Percentiles rank a stretch among this genome's conserved stretches.
phyloP scores from a whole-genome alignment of 2,329 filamentous ascomycete genomes.

The Fonsecaea monophora region DNA sequence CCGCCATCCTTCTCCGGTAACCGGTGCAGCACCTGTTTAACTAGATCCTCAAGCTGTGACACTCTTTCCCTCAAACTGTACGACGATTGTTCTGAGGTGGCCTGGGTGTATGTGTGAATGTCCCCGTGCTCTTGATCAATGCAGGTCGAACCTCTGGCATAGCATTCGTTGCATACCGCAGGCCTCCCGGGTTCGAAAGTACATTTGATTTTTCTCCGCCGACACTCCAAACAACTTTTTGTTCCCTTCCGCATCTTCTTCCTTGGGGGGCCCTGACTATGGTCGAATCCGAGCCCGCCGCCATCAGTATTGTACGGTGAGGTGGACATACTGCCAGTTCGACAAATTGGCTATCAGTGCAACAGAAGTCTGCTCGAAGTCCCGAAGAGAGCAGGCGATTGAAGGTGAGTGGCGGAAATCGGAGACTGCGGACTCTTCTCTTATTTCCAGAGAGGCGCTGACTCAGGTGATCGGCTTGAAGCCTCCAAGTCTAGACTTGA shows the following conservation, averaged over 20 bases:
- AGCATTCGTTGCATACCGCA: slow-evolving; percentile 51
- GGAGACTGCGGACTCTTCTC: neutral
- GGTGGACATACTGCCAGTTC: slow-evolving; percentile 28
- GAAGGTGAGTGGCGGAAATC: neutral
- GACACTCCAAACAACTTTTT: slow-evolving; percentile 53
- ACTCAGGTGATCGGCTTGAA: neutral
- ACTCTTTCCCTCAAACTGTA: slow-evolving; percentile 51
- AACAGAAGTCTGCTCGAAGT: neutral
- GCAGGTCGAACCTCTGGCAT: slow-evolving; percentile 48
- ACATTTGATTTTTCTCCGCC: slow-evolving; percentile 53
- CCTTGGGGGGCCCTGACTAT: slow-evolving; percentile 46
- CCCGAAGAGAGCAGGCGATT: neutral
- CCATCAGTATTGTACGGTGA: slow-evolving; percentile 34
- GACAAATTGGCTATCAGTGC: slow-evolving; percentile 15
- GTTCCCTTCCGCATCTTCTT: slow-evolving; percentile 55
- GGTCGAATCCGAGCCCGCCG: slow-evolving; percentile 31
- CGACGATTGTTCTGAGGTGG: slow-evolving; percentile 38
- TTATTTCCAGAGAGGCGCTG: neutral
- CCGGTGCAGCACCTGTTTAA: slow-evolving; percentile 45
- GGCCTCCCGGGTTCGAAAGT: slow-evolving; percentile 46
- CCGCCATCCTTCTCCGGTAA: slow-evolving; percentile 40
- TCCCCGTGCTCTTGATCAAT: slow-evolving; percentile 50
- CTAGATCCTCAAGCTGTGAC: slow-evolving; percentile 47
- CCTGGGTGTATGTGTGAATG: slow-evolving; percentile 38
- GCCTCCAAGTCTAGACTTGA: neutral